phyloP scores from a whole-genome alignment of 176 grass and related monocot species.

The Olyra latifolia region DNA sequence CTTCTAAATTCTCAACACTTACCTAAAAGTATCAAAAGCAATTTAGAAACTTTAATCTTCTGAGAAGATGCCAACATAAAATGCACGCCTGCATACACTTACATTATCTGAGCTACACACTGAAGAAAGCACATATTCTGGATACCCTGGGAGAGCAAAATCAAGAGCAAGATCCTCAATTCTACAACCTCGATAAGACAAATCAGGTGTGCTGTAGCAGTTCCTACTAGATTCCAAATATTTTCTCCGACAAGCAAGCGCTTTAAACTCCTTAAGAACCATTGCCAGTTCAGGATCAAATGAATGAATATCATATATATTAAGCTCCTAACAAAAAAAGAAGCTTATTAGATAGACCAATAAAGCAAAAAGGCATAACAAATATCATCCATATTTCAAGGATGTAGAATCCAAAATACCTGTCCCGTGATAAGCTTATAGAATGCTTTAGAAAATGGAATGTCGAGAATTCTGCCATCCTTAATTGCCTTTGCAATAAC shows the following conservation, averaged over 20 bases:
- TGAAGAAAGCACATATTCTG: slow-evolving; percentile 60
- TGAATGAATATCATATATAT: slow-evolving; percentile 73
- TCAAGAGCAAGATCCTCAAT: slow-evolving; percentile 87
- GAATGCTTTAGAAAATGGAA: slow-evolving; percentile 82
- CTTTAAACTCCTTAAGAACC: slow-evolving; percentile 71
- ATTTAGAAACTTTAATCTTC: slow-evolving; percentile 32
- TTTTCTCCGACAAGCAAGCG: slow-evolving; percentile 65
- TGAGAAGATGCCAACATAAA: slow-evolving; percentile 17
- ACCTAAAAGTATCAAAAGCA: slow-evolving; percentile 56
- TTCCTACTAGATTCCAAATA: slow-evolving; percentile 49
- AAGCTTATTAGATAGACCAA: slow-evolving; percentile 16
- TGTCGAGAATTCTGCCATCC: slow-evolving; percentile 68
- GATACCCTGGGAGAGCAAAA: slow-evolving; percentile 86
- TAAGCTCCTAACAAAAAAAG: slow-evolving; percentile 60
- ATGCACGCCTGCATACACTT: slow-evolving; percentile 25
- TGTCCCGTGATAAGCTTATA: slow-evolving; percentile 69
- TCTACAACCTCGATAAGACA: slow-evolving; percentile 61
- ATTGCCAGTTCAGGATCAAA: slow-evolving; percentile 66
- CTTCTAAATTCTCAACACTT: slow-evolving; percentile 71
- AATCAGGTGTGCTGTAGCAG: slow-evolving; percentile 48
- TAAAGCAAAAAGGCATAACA: slow-evolving; percentile 4
- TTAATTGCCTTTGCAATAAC: slow-evolving; percentile 80
- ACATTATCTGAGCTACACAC: slow-evolving; percentile 50
- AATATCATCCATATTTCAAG: slow-evolving; percentile 25
- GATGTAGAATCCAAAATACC: slow-evolving; percentile 43